Conservation (phyloP, 2,329 filamentous ascomycete species). For the Westerdykella aurantiaca region DNA sequence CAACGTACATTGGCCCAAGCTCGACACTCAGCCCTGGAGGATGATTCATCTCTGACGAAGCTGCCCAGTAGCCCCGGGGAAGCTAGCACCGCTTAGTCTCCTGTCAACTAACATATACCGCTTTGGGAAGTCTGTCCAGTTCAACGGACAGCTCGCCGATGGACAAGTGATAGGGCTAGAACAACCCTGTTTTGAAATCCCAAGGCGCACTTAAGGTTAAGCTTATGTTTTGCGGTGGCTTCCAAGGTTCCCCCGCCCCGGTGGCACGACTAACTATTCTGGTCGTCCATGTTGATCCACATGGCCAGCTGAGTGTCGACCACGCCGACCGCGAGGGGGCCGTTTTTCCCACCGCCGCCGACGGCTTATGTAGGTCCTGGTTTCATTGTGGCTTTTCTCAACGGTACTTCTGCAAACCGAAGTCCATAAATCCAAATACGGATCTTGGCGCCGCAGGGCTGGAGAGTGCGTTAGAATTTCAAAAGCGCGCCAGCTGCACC, state of each 20-base stretch:
- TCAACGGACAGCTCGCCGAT: not conserved
- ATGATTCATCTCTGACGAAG: slow-evolving; percentile 14
- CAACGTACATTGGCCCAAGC: slow-evolving; percentile 4
- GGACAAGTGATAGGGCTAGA: not conserved
- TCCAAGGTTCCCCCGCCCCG: not conserved
- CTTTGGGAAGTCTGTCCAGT: not conserved
- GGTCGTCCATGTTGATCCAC: too few relatives aligned
- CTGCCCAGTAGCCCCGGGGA: slow-evolving; percentile 9
- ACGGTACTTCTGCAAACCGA: slow-evolving; percentile 19
- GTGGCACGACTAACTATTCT: too few relatives aligned
- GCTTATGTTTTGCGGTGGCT: not conserved
- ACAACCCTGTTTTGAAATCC: slow-evolving; percentile 5
- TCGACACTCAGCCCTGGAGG: slow-evolving; percentile 6
- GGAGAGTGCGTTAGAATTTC: slow-evolving; percentile 8
- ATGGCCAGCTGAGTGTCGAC: too few relatives aligned
- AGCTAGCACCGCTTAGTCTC: slow-evolving; percentile 3
- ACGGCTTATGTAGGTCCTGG: slow-evolving; percentile 11
- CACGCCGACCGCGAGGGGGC: too few relatives aligned
- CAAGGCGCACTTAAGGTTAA: not conserved
- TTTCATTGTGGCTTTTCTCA: slow-evolving; percentile 22
- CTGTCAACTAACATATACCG: slow-evolving; percentile 3
- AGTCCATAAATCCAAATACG: slow-evolving; percentile 9
- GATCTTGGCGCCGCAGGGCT: slow-evolving; percentile 13
- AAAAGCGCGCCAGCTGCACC: slow-evolving; percentile 15
- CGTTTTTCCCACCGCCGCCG: too few relatives aligned